phyloP scores from a whole-genome alignment of 805 yeast genomes.

The Metschnikowia borealis region DNA sequence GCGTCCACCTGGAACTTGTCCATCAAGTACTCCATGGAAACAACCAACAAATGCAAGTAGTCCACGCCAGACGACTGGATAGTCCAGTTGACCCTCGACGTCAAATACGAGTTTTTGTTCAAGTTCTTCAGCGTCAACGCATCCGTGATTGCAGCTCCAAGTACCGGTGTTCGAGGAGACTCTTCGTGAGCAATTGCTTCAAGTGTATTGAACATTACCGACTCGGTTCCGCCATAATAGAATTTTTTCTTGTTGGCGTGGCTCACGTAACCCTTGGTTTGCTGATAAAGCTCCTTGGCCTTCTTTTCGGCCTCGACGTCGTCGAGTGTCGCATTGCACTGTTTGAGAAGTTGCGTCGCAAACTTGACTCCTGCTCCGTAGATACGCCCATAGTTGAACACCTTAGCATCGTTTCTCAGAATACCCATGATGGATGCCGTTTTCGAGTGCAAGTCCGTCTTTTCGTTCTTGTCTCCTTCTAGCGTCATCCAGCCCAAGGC shows the following conservation, averaged over 20 bases:
- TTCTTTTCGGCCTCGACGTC: constrained; percentile 62
- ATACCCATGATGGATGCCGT: constrained; percentile 90
- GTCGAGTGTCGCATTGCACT: constrained; percentile 68
- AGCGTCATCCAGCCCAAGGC: constrained; percentile 99
- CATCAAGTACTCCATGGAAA: constrained; percentile 81
- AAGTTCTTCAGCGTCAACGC: constrained; percentile 70
- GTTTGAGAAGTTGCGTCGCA: constrained; percentile 78
- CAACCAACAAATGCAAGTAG: constrained; percentile 77
- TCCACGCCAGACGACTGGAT: constrained; percentile 98
- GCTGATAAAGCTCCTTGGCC: constrained; percentile 66
- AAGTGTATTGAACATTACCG: constrained; percentile 82
- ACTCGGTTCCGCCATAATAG: constrained; percentile 92
- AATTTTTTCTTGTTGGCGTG: constrained; percentile 25
- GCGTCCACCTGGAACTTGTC: constrained; percentile 65
- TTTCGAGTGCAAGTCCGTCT: constrained; percentile 92
- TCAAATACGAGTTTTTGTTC: constrained; percentile 61
- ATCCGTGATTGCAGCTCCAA: constrained; percentile 90
- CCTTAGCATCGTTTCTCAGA: constrained; percentile 85
- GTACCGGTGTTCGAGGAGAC: constrained; percentile 80
- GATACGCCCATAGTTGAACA: constrained; percentile 94
- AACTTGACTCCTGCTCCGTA: constrained; percentile 96
- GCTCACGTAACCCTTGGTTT: constrained; percentile 69
- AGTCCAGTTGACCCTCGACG: constrained; percentile 95
- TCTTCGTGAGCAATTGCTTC: constrained; percentile 83
- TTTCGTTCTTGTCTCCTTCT: constrained; percentile 88